phyloP scores from a whole-genome alignment of 306 rosid species.

The Lagenaria siceraria region DNA sequence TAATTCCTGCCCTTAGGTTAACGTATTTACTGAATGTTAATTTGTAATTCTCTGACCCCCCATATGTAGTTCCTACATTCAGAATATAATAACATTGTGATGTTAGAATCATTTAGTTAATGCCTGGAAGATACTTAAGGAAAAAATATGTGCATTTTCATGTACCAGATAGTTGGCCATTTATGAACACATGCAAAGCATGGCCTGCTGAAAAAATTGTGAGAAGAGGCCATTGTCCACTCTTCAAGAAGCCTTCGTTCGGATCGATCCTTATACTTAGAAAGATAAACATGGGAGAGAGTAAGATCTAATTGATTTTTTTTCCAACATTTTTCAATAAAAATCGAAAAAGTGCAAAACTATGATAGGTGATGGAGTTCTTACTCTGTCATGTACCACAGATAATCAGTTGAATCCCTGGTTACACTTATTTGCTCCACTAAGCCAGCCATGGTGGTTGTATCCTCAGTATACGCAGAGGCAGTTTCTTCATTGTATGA shows the following conservation, averaged over 20 bases:
- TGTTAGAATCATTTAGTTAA: constrained; percentile 1
- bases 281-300: background rate
- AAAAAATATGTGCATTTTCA: background rate
- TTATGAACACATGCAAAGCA: constrained; percentile 71
- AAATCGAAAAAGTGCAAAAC: background rate
- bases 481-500: constrained; percentile 69
- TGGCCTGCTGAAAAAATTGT: constrained; percentile 77
- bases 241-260: constrained; percentile 52
- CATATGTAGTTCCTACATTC: constrained; percentile 57
- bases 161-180: constrained; percentile 75
- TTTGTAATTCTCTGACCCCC: constrained; percentile 34
- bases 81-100: constrained; percentile 1
- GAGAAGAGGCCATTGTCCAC: constrained; percentile 50
- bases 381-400: constrained; percentile 96
- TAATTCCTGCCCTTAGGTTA: constrained; percentile 52
- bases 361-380: background rate
- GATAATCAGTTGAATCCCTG: constrained; percentile 65
- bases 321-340: background rate
- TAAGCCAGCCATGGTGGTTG: constrained; percentile 38
- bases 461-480: constrained; percentile 26
- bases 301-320: background rate
- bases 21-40: constrained; percentile 45
- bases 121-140: background rate
- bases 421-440: constrained; percentile 66
- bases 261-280: constrained; percentile 62